Percentiles rank a stretch among this genome's conserved stretches.
Evolutionary conservation across 75 land plant genomes (phyloP).

Genomic region (Ceratopteris richardii): DNA sequence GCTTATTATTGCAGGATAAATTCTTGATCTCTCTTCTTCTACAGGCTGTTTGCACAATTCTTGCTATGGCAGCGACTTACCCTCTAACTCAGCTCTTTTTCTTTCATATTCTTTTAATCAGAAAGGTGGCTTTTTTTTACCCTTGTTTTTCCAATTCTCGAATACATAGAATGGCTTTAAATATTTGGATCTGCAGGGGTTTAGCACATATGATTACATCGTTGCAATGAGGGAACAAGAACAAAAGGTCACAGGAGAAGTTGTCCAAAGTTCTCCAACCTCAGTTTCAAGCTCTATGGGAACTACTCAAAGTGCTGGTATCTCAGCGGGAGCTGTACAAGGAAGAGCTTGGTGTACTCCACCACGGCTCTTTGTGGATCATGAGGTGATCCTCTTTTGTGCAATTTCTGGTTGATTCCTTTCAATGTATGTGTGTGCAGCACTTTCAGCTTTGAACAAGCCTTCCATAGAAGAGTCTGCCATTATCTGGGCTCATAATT

Average conservation of each 20-base stretch:
- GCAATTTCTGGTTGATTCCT: neutral
- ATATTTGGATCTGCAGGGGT: constrained; percentile 15
- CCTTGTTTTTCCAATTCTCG: neutral
- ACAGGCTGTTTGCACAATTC: constrained; percentile 17
- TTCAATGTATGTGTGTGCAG: neutral
- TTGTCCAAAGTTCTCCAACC: constrained; percentile 7
- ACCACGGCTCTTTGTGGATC: constrained; percentile 21
- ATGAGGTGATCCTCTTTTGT: constrained; percentile 9
- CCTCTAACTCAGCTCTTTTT: constrained; percentile 27
- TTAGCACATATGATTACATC: constrained; percentile 31
- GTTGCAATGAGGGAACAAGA: constrained; percentile 27
- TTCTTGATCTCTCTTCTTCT: neutral
- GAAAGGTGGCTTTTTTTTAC: constrained; percentile 12
- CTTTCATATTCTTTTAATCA: constrained; percentile 27
- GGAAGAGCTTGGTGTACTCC: constrained; percentile 24
- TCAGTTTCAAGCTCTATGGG: constrained; percentile 20
- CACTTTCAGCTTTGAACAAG: too few species aligned
- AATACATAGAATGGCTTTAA: too few species aligned
- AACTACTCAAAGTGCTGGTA: constrained; percentile 17
- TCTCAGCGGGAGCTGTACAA: constrained; percentile 20
- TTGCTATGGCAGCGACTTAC: constrained; percentile 20
- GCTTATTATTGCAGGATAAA: neutral
- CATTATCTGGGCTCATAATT: too few species aligned
- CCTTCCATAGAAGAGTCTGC: too few species aligned
- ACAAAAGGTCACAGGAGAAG: neutral